Percentiles rank a stretch among this genome's conserved stretches.
phyloP scores from a whole-genome alignment of 208 protist genomes.

The Leishmania martiniquensis region DNA sequence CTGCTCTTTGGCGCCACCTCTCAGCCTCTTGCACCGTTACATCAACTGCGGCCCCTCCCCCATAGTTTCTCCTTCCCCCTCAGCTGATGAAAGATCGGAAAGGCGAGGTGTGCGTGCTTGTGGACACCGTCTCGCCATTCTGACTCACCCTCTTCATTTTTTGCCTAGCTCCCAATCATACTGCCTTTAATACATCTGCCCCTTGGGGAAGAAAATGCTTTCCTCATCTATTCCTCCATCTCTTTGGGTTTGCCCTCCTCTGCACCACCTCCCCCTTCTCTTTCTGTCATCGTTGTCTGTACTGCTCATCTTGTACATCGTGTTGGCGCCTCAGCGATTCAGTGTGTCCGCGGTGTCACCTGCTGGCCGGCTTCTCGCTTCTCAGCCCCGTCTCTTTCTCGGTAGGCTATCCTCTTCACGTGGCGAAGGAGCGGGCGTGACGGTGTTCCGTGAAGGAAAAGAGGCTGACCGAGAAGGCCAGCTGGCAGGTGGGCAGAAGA shows the following conservation, averaged over 20 bases:
- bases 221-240: background rate
- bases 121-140: background rate
- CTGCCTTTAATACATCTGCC: background rate
- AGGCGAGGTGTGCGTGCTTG: background rate
- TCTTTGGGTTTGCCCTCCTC: background rate
- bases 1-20: no score
- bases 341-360: background rate
- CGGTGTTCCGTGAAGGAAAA: no score
- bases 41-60: background rate
- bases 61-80: background rate
- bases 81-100: background rate
- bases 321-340: no score
- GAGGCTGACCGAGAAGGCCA: no score
- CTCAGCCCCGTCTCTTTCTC: no score
- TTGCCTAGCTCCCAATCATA: background rate
- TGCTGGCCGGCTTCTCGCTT: no score
- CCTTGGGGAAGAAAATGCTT: background rate
- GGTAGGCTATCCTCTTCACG: no score
- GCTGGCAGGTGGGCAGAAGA: no score
- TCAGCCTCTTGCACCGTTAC: background rate
- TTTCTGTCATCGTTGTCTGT: no score
- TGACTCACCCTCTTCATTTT: background rate
- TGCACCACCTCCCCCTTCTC: no score
- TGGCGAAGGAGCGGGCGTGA: no score
- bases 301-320: no score